Evolutionary conservation across 1,284 basidiomycete species (phyloP).

Genomic region (Ceratobasidium sp.): DNA sequence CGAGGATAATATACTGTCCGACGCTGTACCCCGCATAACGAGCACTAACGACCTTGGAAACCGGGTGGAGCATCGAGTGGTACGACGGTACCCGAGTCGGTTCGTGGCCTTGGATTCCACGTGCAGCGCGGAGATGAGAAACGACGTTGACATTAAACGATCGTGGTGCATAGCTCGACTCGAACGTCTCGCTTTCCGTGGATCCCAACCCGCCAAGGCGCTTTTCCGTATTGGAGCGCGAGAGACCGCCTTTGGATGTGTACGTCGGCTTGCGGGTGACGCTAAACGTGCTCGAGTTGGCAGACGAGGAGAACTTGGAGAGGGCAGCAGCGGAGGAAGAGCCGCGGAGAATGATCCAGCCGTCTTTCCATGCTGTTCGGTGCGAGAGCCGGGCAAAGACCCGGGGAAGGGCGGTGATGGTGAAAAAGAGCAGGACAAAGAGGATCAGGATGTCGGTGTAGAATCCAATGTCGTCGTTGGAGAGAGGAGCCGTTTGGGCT

Average conservation of each 20-base stretch:
- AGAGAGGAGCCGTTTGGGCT: slow-evolving; percentile 1
- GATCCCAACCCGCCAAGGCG: slow-evolving; percentile 8
- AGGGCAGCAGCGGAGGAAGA: not conserved
- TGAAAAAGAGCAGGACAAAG: slow-evolving; percentile 44
- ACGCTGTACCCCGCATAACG: slow-evolving; percentile 30
- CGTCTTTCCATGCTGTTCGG: slow-evolving; percentile 24
- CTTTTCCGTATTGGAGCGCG: slow-evolving; percentile 12
- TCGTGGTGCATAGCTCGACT: slow-evolving; percentile 14
- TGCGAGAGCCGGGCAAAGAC: slow-evolving; percentile 50
- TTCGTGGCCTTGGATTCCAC: slow-evolving; percentile 4
- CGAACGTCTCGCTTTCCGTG: slow-evolving; percentile 30
- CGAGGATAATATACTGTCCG: slow-evolving; percentile 29
- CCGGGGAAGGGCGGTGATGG: slow-evolving; percentile 49
- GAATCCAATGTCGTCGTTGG: slow-evolving; percentile 46
- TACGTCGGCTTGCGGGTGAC: slow-evolving; percentile 35
- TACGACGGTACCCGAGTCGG: slow-evolving; percentile 42
- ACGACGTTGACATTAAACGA: slow-evolving; percentile 24
- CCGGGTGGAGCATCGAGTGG: slow-evolving; percentile 41
- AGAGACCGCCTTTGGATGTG: slow-evolving; percentile 1
- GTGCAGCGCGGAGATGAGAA: slow-evolving; percentile 14
- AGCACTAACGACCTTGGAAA: slow-evolving; percentile 20
- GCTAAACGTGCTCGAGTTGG: slow-evolving; percentile 10
- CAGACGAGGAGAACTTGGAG: slow-evolving; percentile 2
- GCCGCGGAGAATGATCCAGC: slow-evolving; percentile 41
- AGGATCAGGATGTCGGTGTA: slow-evolving; percentile 49